Base-by-base conservation (phyloP, 2,329 filamentous ascomycete genomes). In the Fusarium miscanthi region DNA sequence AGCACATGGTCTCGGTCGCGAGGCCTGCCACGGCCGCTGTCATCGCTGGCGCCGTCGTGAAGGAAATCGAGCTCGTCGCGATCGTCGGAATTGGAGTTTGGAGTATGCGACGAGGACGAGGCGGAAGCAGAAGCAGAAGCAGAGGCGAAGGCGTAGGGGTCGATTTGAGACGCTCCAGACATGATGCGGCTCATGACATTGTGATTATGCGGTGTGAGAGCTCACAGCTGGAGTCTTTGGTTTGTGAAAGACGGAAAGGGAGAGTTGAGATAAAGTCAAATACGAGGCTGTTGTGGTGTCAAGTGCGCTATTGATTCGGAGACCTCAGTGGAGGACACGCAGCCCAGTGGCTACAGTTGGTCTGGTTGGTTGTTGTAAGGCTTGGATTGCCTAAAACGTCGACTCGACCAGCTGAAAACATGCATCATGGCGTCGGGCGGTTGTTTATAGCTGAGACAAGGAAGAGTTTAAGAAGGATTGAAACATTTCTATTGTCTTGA, bases 31-130 rank as follows among this genome's bases (percentile, higher is more conserved):
- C 65, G 65, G 41, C 54, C 57, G 25, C 62, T 69, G 33, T 76
- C 66, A 62, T 74, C 67, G 58, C 76, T 76, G 64, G 62, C 77
- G 74, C 68, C 48, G 59, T 79, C 77, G 70, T 80, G 80, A 42
- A 85, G 78, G 49, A 84, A 79, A 76, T 85, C 83, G 72, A 85
- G 78, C 62, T 90, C 84, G 78, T 88, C 86, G 73, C 81, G 81
- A 73, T 83, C 80, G 72, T 84, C 83, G 61, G 79, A 69, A 54
- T 77, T 70, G 69, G 77, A 73, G 54, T 77, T 70, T 67, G 77
- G 73, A 19, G 64, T 67, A 69, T 80, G 78, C 54, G 79, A 78
- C 46, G 78, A 75, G 49, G 79, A 78, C 30, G 78, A 77, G 42
- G 73, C 64, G 13, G 74, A 82, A 65, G 81, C 79, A 57, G 74